Evolutionary conservation across 805 yeast species (phyloP).

Genomic region (Saccharomycopsis sp.): DNA sequence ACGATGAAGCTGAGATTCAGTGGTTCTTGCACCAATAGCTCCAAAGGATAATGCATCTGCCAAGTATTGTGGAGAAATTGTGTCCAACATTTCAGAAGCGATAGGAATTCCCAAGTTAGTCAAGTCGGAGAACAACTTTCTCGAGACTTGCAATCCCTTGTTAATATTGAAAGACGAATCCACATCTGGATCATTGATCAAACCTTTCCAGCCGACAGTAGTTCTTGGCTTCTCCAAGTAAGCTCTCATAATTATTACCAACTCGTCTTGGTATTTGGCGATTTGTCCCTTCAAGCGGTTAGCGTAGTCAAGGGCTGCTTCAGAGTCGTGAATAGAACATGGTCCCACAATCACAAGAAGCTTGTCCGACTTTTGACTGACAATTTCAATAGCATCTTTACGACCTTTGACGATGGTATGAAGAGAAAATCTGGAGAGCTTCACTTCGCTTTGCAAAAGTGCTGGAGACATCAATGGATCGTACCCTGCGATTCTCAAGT

Average conservation of each 20-base stretch:
- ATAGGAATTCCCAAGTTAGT: slow-evolving; percentile 76
- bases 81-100: slow-evolving; percentile 96
- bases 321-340: slow-evolving; percentile 93
- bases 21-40: slow-evolving; percentile 98
- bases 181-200: slow-evolving; percentile 94
- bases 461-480: slow-evolving; percentile 96
- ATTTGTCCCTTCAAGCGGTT: slow-evolving; percentile 51
- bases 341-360: slow-evolving; percentile 90
- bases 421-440: slow-evolving; percentile 53
- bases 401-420: slow-evolving; percentile 69
- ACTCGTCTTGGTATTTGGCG: slow-evolving; percentile 61
- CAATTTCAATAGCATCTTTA: slow-evolving; percentile 61
- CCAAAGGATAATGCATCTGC: slow-evolving; percentile 92
- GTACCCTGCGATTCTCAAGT: slow-evolving; percentile 79
- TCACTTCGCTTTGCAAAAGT: slow-evolving; percentile 78
- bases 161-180: slow-evolving; percentile 90
- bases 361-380: slow-evolving; percentile 81
- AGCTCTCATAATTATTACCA: slow-evolving; percentile 92
- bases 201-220: slow-evolving; percentile 98
- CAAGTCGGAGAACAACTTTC: slow-evolving; percentile 78
- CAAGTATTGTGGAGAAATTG: slow-evolving; percentile 93
- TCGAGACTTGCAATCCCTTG: slow-evolving; percentile 84
- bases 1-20: slow-evolving; percentile 96
- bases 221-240: slow-evolving; percentile 97
- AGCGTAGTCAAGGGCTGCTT: slow-evolving; percentile 87